Evolutionary conservation across 1,284 basidiomycete genomes (phyloP), one percentile per base, ranked within the genome.

Genomic region (Clitocybe nebularis): DNA sequence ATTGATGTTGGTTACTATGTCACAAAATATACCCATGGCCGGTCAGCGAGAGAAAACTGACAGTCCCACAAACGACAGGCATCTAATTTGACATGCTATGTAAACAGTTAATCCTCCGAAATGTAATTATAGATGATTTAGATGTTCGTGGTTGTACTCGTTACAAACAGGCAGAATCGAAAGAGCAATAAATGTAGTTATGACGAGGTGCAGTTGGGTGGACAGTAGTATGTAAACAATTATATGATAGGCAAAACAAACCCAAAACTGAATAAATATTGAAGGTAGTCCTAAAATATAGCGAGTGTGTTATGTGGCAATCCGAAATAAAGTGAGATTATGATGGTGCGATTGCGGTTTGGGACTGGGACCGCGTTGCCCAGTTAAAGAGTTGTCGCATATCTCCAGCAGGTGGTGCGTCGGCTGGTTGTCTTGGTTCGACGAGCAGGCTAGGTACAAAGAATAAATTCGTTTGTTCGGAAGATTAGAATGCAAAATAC

Each of bases 361-460:
- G 57, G 46, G 64, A 50, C 51, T 67, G 67, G 19, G 71, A 70
- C 20, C 81, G 75, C 48, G 74, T 80, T 38, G 83, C 78, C 86
- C 86, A 89, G 50, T 74, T 76, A 63, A 89, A 89, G 36, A 88
- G 67, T 55, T 86, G 80, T 43, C 81, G 79, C 67, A 86, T 74
- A 53, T 88, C 84, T 47, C 75, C 76, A 8, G 74, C 64, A 23
- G 81, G 79, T 20, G 79, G 72, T 29, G 69, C 68, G 59, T 90
- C 87, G 30, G 84, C 82, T 6, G 83, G 72, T 48, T 85, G 85
- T 57, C 78, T 84, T 28, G 87, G 87, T 61, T 90, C 87, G 47
- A 90, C 80, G 47, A 87, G 69, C 41, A 89, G 69, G 71, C 86
- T 89, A 50, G 9, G 9, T 28, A 39, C 38, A 22, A 35, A n/a